These are phyloP conservation scores for Aspergillus tubingensis DNA, from an alignment of 2,329 filamentous ascomycete species.

Conservation along the genomic window DNA sequence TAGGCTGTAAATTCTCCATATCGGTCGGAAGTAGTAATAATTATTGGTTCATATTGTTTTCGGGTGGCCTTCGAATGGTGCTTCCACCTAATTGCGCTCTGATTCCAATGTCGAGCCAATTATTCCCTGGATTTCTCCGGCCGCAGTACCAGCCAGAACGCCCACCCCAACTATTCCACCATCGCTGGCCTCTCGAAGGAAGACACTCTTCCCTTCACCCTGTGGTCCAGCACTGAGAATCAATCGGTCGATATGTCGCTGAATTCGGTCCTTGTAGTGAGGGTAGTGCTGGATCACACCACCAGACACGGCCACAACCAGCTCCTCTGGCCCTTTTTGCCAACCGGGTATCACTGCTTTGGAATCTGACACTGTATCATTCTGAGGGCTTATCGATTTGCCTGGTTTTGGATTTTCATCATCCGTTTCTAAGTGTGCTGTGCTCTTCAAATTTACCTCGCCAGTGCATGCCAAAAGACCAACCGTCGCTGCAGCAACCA, in stretches of 20 bases:
- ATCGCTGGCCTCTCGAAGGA: conserved; percentile 53
- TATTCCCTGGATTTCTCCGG: conserved; percentile 34
- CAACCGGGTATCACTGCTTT: conserved; percentile 25
- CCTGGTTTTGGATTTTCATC: background rate
- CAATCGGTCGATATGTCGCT: conserved; percentile 64
- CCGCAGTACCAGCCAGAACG: conserved; percentile 51
- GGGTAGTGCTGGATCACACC: conserved; percentile 77
- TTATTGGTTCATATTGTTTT: too few relatives aligned
- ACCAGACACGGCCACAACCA: conserved; percentile 75
- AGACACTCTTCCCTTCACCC: conserved; percentile 50
- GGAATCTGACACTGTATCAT: background rate
- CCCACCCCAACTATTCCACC: conserved; percentile 56
- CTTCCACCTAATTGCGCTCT: background rate
- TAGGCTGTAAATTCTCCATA: too few relatives aligned
- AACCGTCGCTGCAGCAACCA: conserved; percentile 69
- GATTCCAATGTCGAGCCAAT: conserved; percentile 13
- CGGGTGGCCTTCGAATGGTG: background rate
- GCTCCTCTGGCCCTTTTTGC: conserved; percentile 51
- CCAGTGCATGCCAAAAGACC: conserved; percentile 67
- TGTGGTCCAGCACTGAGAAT: conserved; percentile 43
- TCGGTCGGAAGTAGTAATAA: too few relatives aligned
- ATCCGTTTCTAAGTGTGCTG: background rate
- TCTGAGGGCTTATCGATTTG: background rate
- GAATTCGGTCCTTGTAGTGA: conserved; percentile 67
- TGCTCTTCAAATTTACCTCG: conserved; percentile 55